phyloP scores from a whole-genome alignment of 257 asterid species.

The Coffea canephora region DNA sequence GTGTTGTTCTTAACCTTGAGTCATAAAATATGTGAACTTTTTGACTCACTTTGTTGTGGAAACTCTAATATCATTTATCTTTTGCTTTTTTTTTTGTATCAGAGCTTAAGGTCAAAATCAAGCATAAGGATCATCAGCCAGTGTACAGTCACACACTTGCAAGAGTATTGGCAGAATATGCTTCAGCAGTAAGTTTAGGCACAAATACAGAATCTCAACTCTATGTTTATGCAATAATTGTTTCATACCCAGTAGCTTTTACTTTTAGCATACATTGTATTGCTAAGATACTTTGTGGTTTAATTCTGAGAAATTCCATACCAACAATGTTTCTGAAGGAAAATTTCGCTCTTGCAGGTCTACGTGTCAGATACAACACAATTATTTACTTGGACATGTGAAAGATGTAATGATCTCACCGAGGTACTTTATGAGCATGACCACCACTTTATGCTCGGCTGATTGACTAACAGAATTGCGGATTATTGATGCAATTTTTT shows the following conservation, averaged over 20 bases:
- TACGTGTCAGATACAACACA: slow-evolving; percentile 82
- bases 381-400: slow-evolving; percentile 93
- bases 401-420: slow-evolving; percentile 80
- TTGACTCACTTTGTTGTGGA: not conserved
- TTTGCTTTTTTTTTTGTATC: slow-evolving; percentile 20
- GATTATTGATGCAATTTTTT: slow-evolving; percentile 4
- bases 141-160: slow-evolving; percentile 79
- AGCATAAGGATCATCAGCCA: slow-evolving; percentile 40
- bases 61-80: not conserved
- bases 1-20: not conserved
- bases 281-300: slow-evolving; percentile 8
- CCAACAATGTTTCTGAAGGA: not conserved
- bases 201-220: not conserved
- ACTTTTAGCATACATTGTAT: not conserved
- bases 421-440: slow-evolving; percentile 43
- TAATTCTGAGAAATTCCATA: not conserved
- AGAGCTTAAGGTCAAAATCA: slow-evolving; percentile 61
- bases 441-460: slow-evolving; percentile 2
- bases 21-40: not conserved
- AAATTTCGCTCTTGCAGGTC: slow-evolving; percentile 54
- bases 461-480: not conserved
- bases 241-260: not conserved
- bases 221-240: not conserved
- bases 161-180: slow-evolving; percentile 74
- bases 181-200: slow-evolving; percentile 79